Evolutionary conservation across 345 rosid genomes (phyloP), one percentile per base, ranked within the genome.

Genomic region (Dipteronia sinensis): DNA sequence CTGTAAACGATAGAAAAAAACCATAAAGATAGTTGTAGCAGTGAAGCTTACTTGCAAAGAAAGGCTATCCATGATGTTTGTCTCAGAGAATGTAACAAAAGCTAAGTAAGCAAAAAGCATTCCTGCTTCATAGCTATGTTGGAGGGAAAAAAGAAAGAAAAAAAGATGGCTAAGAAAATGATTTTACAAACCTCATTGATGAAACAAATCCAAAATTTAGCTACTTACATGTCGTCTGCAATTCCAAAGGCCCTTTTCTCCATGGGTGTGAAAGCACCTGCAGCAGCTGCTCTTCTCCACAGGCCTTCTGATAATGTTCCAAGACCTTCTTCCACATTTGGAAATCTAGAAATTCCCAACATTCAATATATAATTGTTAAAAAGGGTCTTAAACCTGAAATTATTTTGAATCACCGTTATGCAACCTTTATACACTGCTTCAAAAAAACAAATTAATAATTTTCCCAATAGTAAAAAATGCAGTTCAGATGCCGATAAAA

Each of bases 91-190:
- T 75, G 98, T 94, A 83, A 92, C 93, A 82, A 95, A 95, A 79
- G 99, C 92, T 80, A 95, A 83, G 90, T 93, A 93, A 49, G 99
- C 97, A 72, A 95, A 82, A 83, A 95, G 97, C 82, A 93, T 93
- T 78, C 99, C 98, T 7, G 97, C 97, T 87, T 90, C 98, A 79
- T 95, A 95, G 82, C 98, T 95, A 82, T 31, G 64, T 20, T 76
- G 78, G 73, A 22, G 64, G 27, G 27, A n/a, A 59, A 58, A 58
- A 59, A 7, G 77, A 77, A 73, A 79, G 49, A 73, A 69, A 76
- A 66, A 79, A 42, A 77, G 65, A 65, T 69, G 51, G 11, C 56
- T 66, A 68, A 53, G 25, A 20, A 67, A 20, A 25, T 31, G 22
- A 42, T 40, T 34, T 29, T 15, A 59, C 38, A 79, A 56, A 25